A percentile compares a stretch with the other conserved stretches of the same genome.
phyloP scores from a whole-genome alignment of 345 rosid genomes.

The Euphorbia peplus region DNA sequence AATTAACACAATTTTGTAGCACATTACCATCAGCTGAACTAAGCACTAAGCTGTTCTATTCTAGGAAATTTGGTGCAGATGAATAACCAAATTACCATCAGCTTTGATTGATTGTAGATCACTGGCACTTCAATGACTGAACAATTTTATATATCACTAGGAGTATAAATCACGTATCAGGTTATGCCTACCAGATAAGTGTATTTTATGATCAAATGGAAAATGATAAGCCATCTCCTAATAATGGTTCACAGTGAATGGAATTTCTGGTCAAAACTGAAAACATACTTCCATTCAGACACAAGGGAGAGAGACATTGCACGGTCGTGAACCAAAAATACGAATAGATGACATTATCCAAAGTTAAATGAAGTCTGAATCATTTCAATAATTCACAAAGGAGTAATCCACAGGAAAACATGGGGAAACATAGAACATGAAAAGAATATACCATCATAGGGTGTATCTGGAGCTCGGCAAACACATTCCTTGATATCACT shows the following conservation, averaged over 20 bases:
- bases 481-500: constrained; percentile 97
- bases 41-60: constrained; percentile 2
- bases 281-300: neutral
- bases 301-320: neutral
- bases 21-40: neutral
- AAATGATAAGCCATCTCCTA: neutral
- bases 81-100: constrained; percentile 4
- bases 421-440: constrained; percentile 1
- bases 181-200: neutral
- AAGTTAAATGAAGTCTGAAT: neutral
- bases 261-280: neutral
- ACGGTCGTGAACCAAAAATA: neutral
- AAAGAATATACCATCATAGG: constrained; percentile 72
- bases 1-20: neutral
- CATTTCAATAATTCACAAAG: neutral
- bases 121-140: neutral
- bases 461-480: constrained; percentile 96
- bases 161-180: neutral
- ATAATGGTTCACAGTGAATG: neutral
- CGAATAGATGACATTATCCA: neutral
- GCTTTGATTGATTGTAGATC: neutral
- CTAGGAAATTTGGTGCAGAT: neutral
- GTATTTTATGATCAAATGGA: neutral
- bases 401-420: constrained; percentile 2
- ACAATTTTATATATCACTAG: neutral